phyloP scores from a whole-genome alignment of 495 filamentous ascomycete genomes.

The Lasiosphaeriaceae sp. region DNA sequence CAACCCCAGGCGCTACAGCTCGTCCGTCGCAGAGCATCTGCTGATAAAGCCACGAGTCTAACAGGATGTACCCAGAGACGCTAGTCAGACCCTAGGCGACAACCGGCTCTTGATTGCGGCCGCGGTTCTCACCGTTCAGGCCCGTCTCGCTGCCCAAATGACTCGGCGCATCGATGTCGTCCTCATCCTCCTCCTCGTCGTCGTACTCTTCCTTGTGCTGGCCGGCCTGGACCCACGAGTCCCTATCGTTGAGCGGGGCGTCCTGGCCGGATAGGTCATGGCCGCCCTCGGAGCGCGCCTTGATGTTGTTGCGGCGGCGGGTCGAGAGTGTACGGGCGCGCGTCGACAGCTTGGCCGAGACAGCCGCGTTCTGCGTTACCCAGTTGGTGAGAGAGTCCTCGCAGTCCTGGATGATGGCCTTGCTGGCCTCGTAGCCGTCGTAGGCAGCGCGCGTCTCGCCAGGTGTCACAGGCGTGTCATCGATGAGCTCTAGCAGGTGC shows the following conservation, averaged over 20 bases:
- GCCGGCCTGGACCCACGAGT: slow-evolving; percentile 83
- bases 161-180: slow-evolving; percentile 43
- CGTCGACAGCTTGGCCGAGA: slow-evolving; percentile 77
- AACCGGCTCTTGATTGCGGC: slow-evolving; percentile 36
- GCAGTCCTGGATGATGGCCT: slow-evolving; percentile 98
- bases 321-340: slow-evolving; percentile 83
- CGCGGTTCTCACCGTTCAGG: slow-evolving; percentile 44
- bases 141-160: slow-evolving; percentile 44
- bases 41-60: neutral
- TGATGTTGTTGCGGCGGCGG: slow-evolving; percentile 69
- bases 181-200: slow-evolving; percentile 49
- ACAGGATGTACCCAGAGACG: neutral
- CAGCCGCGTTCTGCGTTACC: slow-evolving; percentile 83
- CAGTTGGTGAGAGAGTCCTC: slow-evolving; percentile 96
- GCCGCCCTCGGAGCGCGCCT: slow-evolving; percentile 48
- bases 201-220: slow-evolving; percentile 62
- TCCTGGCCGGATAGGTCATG: slow-evolving; percentile 80
- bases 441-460: slow-evolving; percentile 95
- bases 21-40: neutral
- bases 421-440: slow-evolving; percentile 97
- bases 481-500: slow-evolving; percentile 89
- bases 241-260: slow-evolving; percentile 73
- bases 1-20: neutral
- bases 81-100: slow-evolving; percentile 18
- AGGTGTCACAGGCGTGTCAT: slow-evolving; percentile 94